Evolutionary conservation across 768 basidiomycete genomes (phyloP), one percentile per base, ranked within the genome.

Genomic region (Rhodotorula toruloides): DNA sequence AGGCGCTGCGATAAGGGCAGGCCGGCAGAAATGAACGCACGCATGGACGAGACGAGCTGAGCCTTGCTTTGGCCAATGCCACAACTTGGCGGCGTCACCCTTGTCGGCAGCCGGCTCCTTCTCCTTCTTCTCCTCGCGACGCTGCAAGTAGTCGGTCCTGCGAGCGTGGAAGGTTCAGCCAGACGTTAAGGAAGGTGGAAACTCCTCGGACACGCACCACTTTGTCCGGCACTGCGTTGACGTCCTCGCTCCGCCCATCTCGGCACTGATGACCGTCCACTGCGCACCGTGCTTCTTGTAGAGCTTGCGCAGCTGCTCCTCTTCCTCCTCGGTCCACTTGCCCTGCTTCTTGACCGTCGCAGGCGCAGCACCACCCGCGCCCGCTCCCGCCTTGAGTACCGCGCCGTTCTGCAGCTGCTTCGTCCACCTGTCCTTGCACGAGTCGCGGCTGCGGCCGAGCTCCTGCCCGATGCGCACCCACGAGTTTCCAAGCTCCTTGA

Each of bases 151-250:
- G 52, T 61, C 60, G 42, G 36, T 53, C 60, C 60, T 61, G 47
- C 6, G 21, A 14, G 49, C 44, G 11, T 7, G 14, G 11, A 49
- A 31, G 12, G 39, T 34, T n/a, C 27, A 42, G 25, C n/a, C 8
- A 8, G 14, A 25, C 25, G n/a, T 36, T 19, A 19, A 25, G 22
- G n/a, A 42, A 10, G 37, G 22, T 29, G 54, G n/a, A 22, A n/a
- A n/a, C n/a, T n/a, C 17, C 36, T 9, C 3, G 9, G 32, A 27
- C 6, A 59, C 68, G 36, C 42, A 70, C 68, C 68, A 70, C 34
- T 70, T 70, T 10, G 65, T 63, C 25, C 68, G 29, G 43, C 63
- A 65, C 57, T 70, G 68, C 39, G 61, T 60, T 37, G 58, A n/a
- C 39, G 43, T 58, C 49, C 70, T 53, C 37, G 25, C 46, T 34